These are phyloP conservation scores for Stagonosporopsis chrysanthemi DNA, from an alignment of 2,329 filamentous ascomycete species.

Conservation along the genomic window DNA sequence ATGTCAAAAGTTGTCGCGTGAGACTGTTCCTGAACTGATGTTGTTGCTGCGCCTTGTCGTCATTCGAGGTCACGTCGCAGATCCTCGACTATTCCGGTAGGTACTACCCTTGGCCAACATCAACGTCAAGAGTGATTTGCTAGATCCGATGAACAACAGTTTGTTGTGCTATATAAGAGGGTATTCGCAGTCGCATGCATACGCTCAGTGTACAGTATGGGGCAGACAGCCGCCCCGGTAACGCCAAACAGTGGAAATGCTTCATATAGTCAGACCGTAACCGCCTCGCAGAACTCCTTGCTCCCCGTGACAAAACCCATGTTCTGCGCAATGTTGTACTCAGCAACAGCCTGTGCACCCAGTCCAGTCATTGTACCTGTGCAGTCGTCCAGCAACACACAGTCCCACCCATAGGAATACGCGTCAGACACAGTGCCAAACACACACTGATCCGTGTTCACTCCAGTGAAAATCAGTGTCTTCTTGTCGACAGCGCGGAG, in stretches of 20 bases:
- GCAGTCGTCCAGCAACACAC: constrained; percentile 52
- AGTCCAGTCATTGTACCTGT: constrained; percentile 53
- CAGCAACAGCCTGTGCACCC: constrained; percentile 50
- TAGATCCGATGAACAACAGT: not conserved
- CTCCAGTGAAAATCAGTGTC: constrained; percentile 52
- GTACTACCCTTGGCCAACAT: constrained; percentile 19
- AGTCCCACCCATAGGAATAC: constrained; percentile 54
- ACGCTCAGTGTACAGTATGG: constrained; percentile 4
- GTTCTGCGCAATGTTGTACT: constrained; percentile 53
- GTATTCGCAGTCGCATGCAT: constrained; percentile 22
- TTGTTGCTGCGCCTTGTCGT: constrained; percentile 34
- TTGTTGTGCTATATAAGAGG: constrained; percentile 14
- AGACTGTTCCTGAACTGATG: constrained; percentile 19
- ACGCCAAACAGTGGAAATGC: constrained; percentile 4
- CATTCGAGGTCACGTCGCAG: constrained; percentile 38
- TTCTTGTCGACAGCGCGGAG: constrained; percentile 51
- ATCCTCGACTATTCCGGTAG: constrained; percentile 26
- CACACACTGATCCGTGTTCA: constrained; percentile 55
- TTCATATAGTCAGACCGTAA: constrained; percentile 7
- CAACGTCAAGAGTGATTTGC: constrained; percentile 4
- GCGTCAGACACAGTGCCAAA: constrained; percentile 53
- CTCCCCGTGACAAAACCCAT: constrained; percentile 54
- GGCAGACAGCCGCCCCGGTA: constrained; percentile 6
- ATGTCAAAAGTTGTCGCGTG: constrained; percentile 22
- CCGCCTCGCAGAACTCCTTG: constrained; percentile 38